Base-by-base conservation (phyloP, 371 early-diverging fungal genomes). In the Syncephalis plumigaleata region DNA sequence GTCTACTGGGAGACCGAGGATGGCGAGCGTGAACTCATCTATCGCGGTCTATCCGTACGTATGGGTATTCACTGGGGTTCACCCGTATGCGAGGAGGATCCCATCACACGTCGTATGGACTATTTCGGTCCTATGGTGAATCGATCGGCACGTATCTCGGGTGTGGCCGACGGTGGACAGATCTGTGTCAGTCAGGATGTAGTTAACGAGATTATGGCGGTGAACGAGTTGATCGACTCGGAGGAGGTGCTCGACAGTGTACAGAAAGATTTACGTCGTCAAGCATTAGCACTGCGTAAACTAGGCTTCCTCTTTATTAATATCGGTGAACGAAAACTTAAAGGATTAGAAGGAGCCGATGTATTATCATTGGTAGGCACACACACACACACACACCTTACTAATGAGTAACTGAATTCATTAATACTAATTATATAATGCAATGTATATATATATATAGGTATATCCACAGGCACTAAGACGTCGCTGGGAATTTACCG, bases 41-140 rank as follows among this genome's bases (percentile, higher is more conserved):
- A 87, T 55, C 70, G 80, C 9, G 96, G 96, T 2, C 58, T 93
- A 18, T 81, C 84, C 5, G 87, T 95, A 9, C 80, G 96, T 31
- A 93, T 95, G 90, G 96, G 96, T 22, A 80, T 95, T 53, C 93
- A 93, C 58, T 81, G 83, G 67, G 96, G 96, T 37, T 68, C 68
- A 2, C 91, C 93, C 1, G 82, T 91, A 3, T 86, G 84, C 46
- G 93, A 95, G 52, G 77, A 78, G 17, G 91, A 91, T 53, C 88
- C 88, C 0, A 74, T 87, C 39, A 91, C 91, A 15, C 71, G 79
- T 21, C 79, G 93, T 37, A 91, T 94, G 91, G 95, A 93, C 64
- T 94, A 93, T 58, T 91, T 88, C 70, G 95, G 95, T 0, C 90
- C 90, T 2, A 81, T 90, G 67, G 92, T 91, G 18, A 92, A 90